Base-by-base conservation (phyloP, 2,329 filamentous ascomycete genomes). In the Fusarium goolgardi region DNA sequence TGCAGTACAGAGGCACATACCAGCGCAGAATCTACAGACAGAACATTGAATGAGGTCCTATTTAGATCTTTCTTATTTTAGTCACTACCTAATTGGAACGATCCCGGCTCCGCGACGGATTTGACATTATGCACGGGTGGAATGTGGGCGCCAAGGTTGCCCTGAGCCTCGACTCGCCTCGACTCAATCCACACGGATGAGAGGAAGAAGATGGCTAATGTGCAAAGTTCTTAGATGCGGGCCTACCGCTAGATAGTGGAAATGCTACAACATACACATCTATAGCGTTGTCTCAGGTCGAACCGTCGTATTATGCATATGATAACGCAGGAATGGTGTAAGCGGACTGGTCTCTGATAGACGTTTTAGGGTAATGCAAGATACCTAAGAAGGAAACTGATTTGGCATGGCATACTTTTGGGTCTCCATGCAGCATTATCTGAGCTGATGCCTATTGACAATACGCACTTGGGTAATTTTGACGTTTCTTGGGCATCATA, bases 11-110 rank as follows among this genome's bases (percentile, higher is more conserved):
- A 13, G 35, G 18, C 20, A 47, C 39, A 37, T 43, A 45, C 46
- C 51, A 40, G 50, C 37, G 44, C 27, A 21, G 23, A n/a, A 27
- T 13, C 47, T 25, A 34, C 23, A 40, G 12, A 41, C n/a, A 51
- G 8, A 51, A 20, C 4, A 54, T 54, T 47, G 46, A 56, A 49
- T 34, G 50, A 49, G 47, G 53, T 61, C 39, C 39, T 55, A 44
- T 37, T 51, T 46, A 44, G 56, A 61, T 69, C 58, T 65, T 46
- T 59, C 54, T 67, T 60, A 41, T 40, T 51, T 56, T 43, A 21
- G 34, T 29, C 20, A n/a, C 34, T n/a, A 21, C 27, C 71, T 67
- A 73, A 73, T 73, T 71, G 67, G 67, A 67, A 70, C 12, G 12
- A 35, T 59, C 47, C 58, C 62, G 59, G 40, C 34, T 54, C 66